Evolutionary conservation across 441 rosid species (phyloP).

Genomic region (Brassica hybrid): DNA sequence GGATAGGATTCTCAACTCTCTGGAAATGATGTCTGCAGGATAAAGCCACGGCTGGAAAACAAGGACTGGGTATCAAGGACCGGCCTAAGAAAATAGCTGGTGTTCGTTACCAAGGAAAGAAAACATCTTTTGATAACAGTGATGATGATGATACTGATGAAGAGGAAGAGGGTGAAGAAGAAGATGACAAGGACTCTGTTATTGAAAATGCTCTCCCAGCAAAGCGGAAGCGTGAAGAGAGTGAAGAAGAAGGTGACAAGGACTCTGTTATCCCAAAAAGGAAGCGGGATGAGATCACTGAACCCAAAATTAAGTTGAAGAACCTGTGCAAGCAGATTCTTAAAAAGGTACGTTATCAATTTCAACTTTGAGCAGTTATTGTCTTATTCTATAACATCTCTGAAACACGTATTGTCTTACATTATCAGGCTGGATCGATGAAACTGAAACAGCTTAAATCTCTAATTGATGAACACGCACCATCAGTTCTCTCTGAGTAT

Average conservation of each 20-base stretch:
- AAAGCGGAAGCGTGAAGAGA: conserved; percentile 58
- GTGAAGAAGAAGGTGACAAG: too few relatives aligned
- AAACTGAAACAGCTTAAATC: conserved; percentile 78
- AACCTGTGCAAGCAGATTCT: conserved; percentile 77
- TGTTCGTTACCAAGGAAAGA: conserved; percentile 76
- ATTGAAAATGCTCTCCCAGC: conserved; percentile 39
- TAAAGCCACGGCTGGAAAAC: conserved; percentile 93
- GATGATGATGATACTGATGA: conserved; percentile 45
- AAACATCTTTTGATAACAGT: conserved; percentile 65
- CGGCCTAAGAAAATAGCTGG: conserved; percentile 88
- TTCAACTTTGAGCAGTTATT: not conserved
- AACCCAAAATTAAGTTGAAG: conserved; percentile 72
- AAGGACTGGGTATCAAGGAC: conserved; percentile 88
- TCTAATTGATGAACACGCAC: conserved; percentile 67
- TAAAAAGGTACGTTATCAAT: conserved; percentile 52
- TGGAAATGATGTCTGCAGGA: conserved; percentile 56
- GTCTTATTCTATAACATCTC: conserved; percentile 11
- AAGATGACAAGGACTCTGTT: conserved; percentile 16
- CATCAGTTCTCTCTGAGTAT: conserved; percentile 56
- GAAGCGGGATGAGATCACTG: conserved; percentile 45
- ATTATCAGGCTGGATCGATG: conserved; percentile 67
- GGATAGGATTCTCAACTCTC: not conserved
- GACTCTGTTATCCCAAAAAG: too few relatives aligned
- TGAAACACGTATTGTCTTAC: not conserved
- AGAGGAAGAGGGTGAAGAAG: conserved; percentile 30